phyloP scores from a whole-genome alignment of 805 yeast genomes.

The Wickerhamiella kazuoi region DNA sequence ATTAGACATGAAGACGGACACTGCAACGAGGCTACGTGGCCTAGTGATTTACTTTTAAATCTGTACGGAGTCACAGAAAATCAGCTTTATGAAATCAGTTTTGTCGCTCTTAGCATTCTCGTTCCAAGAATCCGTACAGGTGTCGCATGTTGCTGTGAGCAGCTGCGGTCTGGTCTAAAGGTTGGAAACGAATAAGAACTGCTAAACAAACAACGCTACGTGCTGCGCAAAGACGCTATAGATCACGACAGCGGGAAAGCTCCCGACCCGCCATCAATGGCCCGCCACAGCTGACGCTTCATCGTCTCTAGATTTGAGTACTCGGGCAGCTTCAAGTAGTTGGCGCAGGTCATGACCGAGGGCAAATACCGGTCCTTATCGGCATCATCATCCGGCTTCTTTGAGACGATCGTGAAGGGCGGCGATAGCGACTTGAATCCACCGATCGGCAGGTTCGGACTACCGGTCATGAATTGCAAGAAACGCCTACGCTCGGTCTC shows the following conservation, averaged over 20 bases:
- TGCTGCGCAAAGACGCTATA: too few species aligned
- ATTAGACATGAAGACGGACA: too few species aligned
- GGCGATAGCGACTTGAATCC: conserved; percentile 78
- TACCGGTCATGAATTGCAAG: conserved; percentile 77
- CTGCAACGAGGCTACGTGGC: too few species aligned
- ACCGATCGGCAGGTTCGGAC: conserved; percentile 85
- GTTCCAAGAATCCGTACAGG: too few species aligned
- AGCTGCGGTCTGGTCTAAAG: too few species aligned
- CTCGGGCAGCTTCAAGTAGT: conserved; percentile 75
- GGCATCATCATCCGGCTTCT: conserved; percentile 43
- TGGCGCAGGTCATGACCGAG: conserved; percentile 97
- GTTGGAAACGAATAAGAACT: too few species aligned
- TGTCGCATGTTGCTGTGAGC: too few species aligned
- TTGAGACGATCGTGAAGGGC: conserved; percentile 69
- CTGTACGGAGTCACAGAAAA: too few species aligned
- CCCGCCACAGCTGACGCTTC: conserved; percentile 41
- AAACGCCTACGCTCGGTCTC: conserved; percentile 47
- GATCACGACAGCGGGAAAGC: conserved; percentile 72
- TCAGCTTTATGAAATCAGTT: too few species aligned
- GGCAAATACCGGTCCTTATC: conserved; percentile 70
- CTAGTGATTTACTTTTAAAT: too few species aligned
- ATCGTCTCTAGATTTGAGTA: conserved; percentile 49
- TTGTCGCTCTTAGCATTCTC: too few species aligned
- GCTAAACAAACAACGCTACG: too few species aligned
- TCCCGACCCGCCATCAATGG: conserved; percentile 76